A percentile compares a stretch with the other conserved stretches of the same genome.
These are phyloP conservation scores for Boletus vinaceobasis DNA, from an alignment of 768 basidiomycete genomes.

Conservation along the genomic window DNA sequence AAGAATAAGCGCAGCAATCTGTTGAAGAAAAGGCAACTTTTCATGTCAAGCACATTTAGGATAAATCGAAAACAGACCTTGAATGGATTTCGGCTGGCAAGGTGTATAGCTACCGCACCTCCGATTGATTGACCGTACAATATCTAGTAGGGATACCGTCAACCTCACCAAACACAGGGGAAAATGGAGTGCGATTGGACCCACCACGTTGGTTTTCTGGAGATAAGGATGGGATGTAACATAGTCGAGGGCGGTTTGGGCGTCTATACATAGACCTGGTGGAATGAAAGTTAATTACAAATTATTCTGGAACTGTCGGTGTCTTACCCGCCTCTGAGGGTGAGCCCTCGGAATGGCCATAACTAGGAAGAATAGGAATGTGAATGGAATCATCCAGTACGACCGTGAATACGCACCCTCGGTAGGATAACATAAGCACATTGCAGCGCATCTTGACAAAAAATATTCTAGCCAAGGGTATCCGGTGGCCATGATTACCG, in stretches of 20 bases:
- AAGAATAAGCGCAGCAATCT: slow-evolving; percentile 78
- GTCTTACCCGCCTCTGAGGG: slow-evolving; percentile 77
- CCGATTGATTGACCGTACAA: slow-evolving; percentile 87
- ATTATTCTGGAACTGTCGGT: neutral
- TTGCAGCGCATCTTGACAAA: slow-evolving; percentile 84
- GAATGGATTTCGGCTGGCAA: slow-evolving; percentile 72
- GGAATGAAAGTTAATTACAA: neutral
- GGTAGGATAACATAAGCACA: slow-evolving; percentile 90
- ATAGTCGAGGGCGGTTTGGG: slow-evolving; percentile 80
- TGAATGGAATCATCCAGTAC: neutral
- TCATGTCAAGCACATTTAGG: neutral
- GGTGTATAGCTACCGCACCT: slow-evolving; percentile 88
- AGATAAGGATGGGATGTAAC: slow-evolving; percentile 61
- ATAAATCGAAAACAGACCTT: slow-evolving; percentile 41
- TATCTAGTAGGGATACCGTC: slow-evolving; percentile 40
- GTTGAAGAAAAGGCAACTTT: neutral
- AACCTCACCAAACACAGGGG: neutral
- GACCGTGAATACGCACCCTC: slow-evolving; percentile 56
- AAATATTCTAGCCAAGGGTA: slow-evolving; percentile 84
- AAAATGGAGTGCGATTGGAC: slow-evolving; percentile 23
- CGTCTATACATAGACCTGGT: slow-evolving; percentile 75
- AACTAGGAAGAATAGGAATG: slow-evolving; percentile 42
- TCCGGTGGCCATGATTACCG: slow-evolving; percentile 83
- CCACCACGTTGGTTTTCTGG: slow-evolving; percentile 63
- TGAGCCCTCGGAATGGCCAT: slow-evolving; percentile 82